Percentiles rank a stretch among this genome's conserved stretches.
phyloP scores from a whole-genome alignment of 768 basidiomycete genomes.

The Trametes cinnabarina region DNA sequence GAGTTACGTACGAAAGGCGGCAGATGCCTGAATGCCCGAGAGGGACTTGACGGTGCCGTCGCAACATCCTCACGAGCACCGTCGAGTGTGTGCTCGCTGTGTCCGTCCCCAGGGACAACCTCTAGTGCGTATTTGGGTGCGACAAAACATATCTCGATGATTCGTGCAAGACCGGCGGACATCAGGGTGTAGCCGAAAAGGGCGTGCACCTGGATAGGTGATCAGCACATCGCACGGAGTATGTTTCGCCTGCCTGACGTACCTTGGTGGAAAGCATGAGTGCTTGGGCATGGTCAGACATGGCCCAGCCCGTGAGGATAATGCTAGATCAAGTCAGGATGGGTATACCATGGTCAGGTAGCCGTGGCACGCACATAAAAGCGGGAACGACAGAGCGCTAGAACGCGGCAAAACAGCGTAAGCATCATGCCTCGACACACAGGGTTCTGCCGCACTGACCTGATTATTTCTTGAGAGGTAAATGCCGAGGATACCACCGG shows the following conservation, averaged over 20 bases:
- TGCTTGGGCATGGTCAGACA: conserved; percentile 86
- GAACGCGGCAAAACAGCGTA: background rate
- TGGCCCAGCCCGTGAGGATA: conserved; percentile 90
- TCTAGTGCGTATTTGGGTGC: conserved; percentile 36
- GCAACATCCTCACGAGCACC: conserved; percentile 31
- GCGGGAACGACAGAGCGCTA: conserved; percentile 80
- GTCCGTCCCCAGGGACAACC: conserved; percentile 45
- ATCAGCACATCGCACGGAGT: background rate
- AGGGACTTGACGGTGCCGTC: conserved; percentile 32
- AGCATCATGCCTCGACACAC: too few relatives aligned
- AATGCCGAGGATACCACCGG: conserved; percentile 87
- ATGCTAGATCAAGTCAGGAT: conserved; percentile 45
- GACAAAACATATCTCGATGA: conserved; percentile 85
- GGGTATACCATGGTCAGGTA: background rate
- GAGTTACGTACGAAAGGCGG: conserved; percentile 67
- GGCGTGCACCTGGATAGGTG: conserved; percentile 60
- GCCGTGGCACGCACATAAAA: conserved; percentile 57
- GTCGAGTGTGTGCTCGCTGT: conserved; percentile 68
- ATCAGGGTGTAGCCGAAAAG: conserved; percentile 86
- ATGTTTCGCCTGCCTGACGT: background rate
- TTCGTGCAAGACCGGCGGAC: conserved; percentile 74
- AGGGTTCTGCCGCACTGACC: too few relatives aligned
- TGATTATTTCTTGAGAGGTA: conserved; percentile 77
- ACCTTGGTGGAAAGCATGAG: conserved; percentile 84
- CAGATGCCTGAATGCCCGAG: conserved; percentile 77